A percentile compares a stretch with the other conserved stretches of the same genome.
phyloP scores from a whole-genome alignment of 768 basidiomycete species.

The Lactarius psammicola region DNA sequence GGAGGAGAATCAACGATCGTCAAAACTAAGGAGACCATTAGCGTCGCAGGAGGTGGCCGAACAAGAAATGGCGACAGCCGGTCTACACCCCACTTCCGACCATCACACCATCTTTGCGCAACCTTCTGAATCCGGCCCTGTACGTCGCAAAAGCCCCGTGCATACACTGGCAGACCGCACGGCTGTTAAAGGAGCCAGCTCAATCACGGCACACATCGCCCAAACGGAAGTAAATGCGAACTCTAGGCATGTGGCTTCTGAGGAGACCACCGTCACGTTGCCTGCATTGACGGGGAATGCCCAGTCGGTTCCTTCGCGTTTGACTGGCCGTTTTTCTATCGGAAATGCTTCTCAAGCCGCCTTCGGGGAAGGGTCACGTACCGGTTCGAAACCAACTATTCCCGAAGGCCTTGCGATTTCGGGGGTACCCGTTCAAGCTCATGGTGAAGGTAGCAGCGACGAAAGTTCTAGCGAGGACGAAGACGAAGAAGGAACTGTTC shows the following conservation, averaged over 20 bases:
- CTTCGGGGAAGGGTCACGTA: background rate
- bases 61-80: background rate
- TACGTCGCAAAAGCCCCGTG: background rate
- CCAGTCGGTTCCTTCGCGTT: background rate
- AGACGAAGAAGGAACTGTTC: background rate
- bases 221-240: constrained; percentile 17
- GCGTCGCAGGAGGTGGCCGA: background rate
- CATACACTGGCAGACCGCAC: constrained; percentile 11
- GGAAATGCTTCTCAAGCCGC: background rate
- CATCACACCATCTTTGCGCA: background rate
- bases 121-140: constrained; percentile 1
- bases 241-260: background rate
- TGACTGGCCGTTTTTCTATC: no score
- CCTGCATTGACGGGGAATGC: background rate
- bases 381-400: background rate
- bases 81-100: background rate
- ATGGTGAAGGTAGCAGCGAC: constrained; percentile 26
- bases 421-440: constrained; percentile 20
- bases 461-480: constrained; percentile 22
- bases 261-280: constrained; percentile 2
- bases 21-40: background rate
- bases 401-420: constrained; percentile 19
- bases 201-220: background rate
- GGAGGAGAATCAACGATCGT: background rate
- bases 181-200: constrained; percentile 1